Conservation (phyloP, 2,329 filamentous ascomycete species). For the Talaromyces islandicus region DNA sequence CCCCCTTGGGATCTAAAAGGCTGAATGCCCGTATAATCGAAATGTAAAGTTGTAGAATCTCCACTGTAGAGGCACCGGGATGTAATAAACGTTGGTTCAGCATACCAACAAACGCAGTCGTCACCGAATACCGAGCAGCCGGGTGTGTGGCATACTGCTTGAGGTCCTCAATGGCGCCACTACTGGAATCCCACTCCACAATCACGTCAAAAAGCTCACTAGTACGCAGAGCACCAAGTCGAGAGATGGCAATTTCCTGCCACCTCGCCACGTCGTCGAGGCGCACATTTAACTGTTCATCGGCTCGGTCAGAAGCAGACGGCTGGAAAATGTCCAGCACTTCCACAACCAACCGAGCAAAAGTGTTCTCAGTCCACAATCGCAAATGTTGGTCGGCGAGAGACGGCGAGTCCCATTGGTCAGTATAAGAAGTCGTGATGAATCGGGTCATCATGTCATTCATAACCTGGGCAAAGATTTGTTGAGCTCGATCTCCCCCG, state of each 20-base stretch:
- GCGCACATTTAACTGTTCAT: slow-evolving; percentile 23
- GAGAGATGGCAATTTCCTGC: slow-evolving; percentile 50
- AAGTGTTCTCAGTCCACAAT: slow-evolving; percentile 51
- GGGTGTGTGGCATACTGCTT: slow-evolving; percentile 51
- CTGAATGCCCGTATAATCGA: slow-evolving; percentile 61
- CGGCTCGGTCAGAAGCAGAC: slow-evolving; percentile 16
- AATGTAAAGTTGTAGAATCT: slow-evolving; percentile 64
- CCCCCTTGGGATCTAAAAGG: slow-evolving; percentile 58
- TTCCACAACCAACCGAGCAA: slow-evolving; percentile 47
- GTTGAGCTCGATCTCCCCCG: slow-evolving; percentile 49
- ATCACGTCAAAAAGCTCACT: slow-evolving; percentile 57
- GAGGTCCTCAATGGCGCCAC: slow-evolving; percentile 56
- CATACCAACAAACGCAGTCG: slow-evolving; percentile 48
- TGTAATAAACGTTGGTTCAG: slow-evolving; percentile 53
- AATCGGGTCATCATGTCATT: slow-evolving; percentile 52
- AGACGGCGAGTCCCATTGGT: slow-evolving; percentile 50
- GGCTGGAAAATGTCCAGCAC: slow-evolving; percentile 39
- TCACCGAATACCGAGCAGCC: slow-evolving; percentile 50
- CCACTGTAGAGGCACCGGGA: slow-evolving; percentile 58
- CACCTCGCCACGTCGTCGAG: slow-evolving; percentile 46
- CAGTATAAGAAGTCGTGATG: slow-evolving; percentile 51
- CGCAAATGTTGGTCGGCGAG: slow-evolving; percentile 45
- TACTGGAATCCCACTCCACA: slow-evolving; percentile 54
- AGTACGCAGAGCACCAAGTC: slow-evolving; percentile 51
- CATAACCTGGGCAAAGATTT: slow-evolving; percentile 54